Base-by-base conservation (phyloP, 163 green algal species). In the Scenedesmus sp. region DNA sequence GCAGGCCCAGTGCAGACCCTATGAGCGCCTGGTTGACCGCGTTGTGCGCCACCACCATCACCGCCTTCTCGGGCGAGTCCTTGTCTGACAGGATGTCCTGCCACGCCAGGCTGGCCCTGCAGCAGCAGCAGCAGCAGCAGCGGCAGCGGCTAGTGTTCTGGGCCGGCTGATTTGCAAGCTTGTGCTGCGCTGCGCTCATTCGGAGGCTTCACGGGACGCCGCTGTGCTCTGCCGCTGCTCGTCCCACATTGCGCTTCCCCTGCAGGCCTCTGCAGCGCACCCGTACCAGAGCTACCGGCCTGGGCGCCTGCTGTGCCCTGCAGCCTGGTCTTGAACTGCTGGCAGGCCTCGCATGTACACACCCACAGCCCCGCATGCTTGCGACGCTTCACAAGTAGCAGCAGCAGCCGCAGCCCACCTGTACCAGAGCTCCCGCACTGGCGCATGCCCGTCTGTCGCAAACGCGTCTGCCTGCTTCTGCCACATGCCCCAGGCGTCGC, bases 11-110 rank as follows among this genome's bases (percentile, higher is more conserved):
- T 2, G 98, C 98, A 10, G 96, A 98, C 22, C 88, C 94, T 13
- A 99, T 90, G 35, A 99, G 92, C 0, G 97, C 97, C 93, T 99
- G 98, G 93, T 99, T 99, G 49, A 99, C 96, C 13, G 98, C 98
- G 92, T 99, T 99, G 94, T 99, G 98, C 0, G 98, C 98, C 4
- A 99, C 98, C 26, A 99, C 95, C 68, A 99, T 76, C 65, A 76
- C 65, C 0, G 65, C 65, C 65, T 76, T 76, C 6, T 76, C 65
- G 24, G 65, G 96, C 40, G 65, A 16, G 30, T 76, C 65, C 65
- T 76, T 76, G 30, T 76, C 65, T 22, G 30, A 40, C 6, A 99
- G 94, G 4, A 98, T 93, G 22, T 94, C 65, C 56, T 95, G 94
- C 97, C 97, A 99, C 4, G 96, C 97, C 42, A 98, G 89, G 1